These are phyloP conservation scores for Boletus bicolor DNA, from an alignment of 768 basidiomycete genomes.

Conservation along the genomic window DNA sequence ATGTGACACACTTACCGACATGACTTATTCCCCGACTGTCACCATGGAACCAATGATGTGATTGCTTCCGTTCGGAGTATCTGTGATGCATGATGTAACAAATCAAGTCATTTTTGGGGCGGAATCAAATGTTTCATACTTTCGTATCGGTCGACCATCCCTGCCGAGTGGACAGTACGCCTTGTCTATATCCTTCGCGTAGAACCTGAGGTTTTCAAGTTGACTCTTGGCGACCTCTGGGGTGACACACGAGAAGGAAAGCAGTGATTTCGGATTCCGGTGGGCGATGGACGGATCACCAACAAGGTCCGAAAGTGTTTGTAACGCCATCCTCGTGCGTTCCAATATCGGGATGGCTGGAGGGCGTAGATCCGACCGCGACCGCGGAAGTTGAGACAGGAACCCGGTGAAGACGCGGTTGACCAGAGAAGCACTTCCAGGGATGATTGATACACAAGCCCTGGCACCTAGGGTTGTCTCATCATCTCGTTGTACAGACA, in stretches of 20 bases:
- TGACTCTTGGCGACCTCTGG: conserved; percentile 52
- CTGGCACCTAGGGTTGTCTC: conserved; percentile 43
- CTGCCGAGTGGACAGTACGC: conserved; percentile 56
- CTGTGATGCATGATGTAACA: conserved; percentile 28
- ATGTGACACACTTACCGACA: conserved; percentile 39
- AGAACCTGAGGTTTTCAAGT: conserved; percentile 44
- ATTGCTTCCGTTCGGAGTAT: conserved; percentile 54
- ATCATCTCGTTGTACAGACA: background rate
- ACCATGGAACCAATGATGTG: conserved; percentile 60
- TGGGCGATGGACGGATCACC: conserved; percentile 43
- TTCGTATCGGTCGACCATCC: conserved; percentile 60
- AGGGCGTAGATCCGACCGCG: conserved; percentile 45
- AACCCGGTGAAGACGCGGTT: conserved; percentile 66
- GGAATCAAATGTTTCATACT: conserved; percentile 38
- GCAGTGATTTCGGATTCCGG: conserved; percentile 54
- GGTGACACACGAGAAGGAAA: conserved; percentile 67
- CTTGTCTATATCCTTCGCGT: conserved; percentile 40
- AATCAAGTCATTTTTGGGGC: background rate
- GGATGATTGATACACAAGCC: conserved; percentile 53
- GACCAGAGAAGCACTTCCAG: conserved; percentile 55
- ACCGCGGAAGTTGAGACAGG: conserved; percentile 49
- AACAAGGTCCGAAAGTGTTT: conserved; percentile 49
- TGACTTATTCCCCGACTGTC: conserved; percentile 55
- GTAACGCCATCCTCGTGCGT: conserved; percentile 55
- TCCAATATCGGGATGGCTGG: conserved; percentile 37